phyloP scores from a whole-genome alignment of 192 early-diverging fungal species.

The Podila verticillata region DNA sequence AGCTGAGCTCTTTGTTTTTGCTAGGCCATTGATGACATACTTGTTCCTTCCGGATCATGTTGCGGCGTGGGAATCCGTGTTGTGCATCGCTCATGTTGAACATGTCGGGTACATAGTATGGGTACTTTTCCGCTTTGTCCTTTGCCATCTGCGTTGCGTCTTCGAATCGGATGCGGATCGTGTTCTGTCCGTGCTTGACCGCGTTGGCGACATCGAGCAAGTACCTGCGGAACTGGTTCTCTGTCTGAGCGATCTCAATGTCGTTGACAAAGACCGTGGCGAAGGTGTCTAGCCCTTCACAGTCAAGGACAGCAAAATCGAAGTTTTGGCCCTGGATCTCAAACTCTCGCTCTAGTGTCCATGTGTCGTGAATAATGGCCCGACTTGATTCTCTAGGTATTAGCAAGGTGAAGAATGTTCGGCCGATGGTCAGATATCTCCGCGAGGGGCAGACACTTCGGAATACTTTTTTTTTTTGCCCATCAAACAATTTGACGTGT shows the following conservation, averaged over 20 bases:
- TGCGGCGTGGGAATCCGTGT: conserved; percentile 37
- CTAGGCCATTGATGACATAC: background rate
- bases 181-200: conserved; percentile 27
- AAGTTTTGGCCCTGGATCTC: background rate
- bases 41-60: conserved; percentile 43
- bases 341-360: conserved; percentile 18
- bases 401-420: background rate
- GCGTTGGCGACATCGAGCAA: conserved; percentile 23
- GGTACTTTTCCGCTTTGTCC: conserved; percentile 16
- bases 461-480: too few relatives aligned
- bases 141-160: conserved; percentile 38
- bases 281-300: conserved; percentile 63
- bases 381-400: conserved; percentile 17
- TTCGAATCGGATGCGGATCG: conserved; percentile 42
- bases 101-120: conserved; percentile 50
- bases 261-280: conserved; percentile 58
- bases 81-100: conserved; percentile 48
- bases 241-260: conserved; percentile 26
- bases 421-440: too few relatives aligned
- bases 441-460: too few relatives aligned
- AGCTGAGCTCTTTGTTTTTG: too few relatives aligned
- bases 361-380: conserved; percentile 12
- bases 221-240: conserved; percentile 63
- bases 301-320: conserved; percentile 27
- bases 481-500: background rate